These are phyloP conservation scores for Citrus cavaleriei DNA, from an alignment of 345 rosid genomes.

Conservation along the genomic window DNA sequence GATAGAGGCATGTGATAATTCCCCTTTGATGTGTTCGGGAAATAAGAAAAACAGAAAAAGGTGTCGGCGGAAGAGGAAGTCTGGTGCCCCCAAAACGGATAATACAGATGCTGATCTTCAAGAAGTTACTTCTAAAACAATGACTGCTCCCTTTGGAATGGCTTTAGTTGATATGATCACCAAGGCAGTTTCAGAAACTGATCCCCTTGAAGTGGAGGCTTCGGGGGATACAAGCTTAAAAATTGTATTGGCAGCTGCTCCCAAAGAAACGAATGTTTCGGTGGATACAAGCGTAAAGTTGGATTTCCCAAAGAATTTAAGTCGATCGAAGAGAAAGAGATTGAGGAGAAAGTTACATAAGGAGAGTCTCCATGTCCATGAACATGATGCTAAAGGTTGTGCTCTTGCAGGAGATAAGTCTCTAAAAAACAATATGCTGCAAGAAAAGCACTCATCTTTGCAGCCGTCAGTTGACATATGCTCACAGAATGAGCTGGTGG, in stretches of 20 bases:
- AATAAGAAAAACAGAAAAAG: slow-evolving; percentile 13
- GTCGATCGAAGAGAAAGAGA: not conserved
- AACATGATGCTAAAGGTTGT: not conserved
- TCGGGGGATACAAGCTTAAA: not conserved
- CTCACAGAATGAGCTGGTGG: not conserved
- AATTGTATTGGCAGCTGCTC: not conserved
- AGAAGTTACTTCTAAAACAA: not conserved
- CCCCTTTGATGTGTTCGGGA: slow-evolving; percentile 5
- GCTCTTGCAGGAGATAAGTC: not conserved
- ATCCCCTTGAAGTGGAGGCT: not conserved
- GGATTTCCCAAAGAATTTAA: not conserved
- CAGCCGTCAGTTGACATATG: not conserved
- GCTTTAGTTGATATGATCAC: slow-evolving; percentile 7
- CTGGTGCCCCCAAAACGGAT: not conserved
- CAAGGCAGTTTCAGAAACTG: not conserved
- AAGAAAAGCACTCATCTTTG: slow-evolving; percentile 1
- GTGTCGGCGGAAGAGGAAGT: not conserved
- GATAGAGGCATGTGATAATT: not conserved
- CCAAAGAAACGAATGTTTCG: not conserved
- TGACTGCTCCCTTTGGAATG: not conserved
- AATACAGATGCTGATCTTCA: slow-evolving; percentile 1
- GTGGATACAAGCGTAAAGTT: not conserved
- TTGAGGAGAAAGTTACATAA: slow-evolving; percentile 4
- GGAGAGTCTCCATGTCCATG: slow-evolving; percentile 1
- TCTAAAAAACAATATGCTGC: not conserved